Evolutionary conservation across 2,329 filamentous ascomycete species (phyloP), one percentile per base, ranked within the genome.

Genomic region (Eurotiales sp.): DNA sequence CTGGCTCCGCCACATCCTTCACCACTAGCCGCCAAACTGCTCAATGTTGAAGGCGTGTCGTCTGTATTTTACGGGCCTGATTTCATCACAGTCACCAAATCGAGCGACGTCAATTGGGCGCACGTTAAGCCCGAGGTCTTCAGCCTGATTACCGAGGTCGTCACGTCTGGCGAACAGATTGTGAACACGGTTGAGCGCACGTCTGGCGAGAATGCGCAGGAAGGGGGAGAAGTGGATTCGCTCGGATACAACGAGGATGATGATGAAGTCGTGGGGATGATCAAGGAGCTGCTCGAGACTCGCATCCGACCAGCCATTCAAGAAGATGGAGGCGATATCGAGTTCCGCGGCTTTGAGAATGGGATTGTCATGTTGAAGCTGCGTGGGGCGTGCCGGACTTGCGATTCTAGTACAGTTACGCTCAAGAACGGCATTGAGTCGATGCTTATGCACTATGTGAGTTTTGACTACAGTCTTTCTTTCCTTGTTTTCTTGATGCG

Each of bases 341-440:
- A 99, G 69, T 95, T 92, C 68, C 79, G 88, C 15, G 92, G 92
- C 1, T 97, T 97, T 63, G 81, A 90, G 59, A 81, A 90, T 60
- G 93, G 93, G 0, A 81, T 86, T 56, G 93, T 96, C n/a, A 68
- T 83, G 61, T 68, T 96, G 63, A 96, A 96, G 78, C 73, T 99
- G 62, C 80, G 92, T 44, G 93, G 93, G 14, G 93, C 93, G 17
- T 99, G 93, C 72, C 80, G 93, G 58, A 97, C 92, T 17, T 99
- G 93, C 69, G 93, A 97, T 70, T 95, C 89, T 41, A 96, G 91
- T 68, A 97, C 93, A 0, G 91, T 96, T 30, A 99, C 93, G 25
- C 72, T 99, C 59, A 96, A 95, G 78, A 97, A 95, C 68, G 93
- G 93, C 6, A 99, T 99, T 60, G 93, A 99, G 78, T 89, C 88